Conservation (phyloP, 108 stramenopile species). For the Nitzschia palea region DNA sequence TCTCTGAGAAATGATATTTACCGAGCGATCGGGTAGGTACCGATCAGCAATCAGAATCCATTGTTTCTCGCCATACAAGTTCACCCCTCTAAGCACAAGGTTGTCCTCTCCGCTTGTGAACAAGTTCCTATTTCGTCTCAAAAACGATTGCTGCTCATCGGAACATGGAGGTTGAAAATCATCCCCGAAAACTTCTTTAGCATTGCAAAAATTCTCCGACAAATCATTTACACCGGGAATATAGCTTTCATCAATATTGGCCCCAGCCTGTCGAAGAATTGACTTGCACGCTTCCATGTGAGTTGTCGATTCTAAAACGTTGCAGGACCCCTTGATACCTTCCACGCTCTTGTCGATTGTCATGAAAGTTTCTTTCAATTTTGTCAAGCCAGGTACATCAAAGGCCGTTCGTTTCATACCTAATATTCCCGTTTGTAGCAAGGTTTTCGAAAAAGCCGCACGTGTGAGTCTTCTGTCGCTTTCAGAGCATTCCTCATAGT, state of each 20-base stretch:
- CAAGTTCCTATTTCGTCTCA: conserved; percentile 62
- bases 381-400: conserved; percentile 65
- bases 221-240: conserved; percentile 59
- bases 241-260: conserved; percentile 44
- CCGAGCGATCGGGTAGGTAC: conserved; percentile 75
- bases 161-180: conserved; percentile 50
- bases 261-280: conserved; percentile 62
- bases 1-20: conserved; percentile 77
- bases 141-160: conserved; percentile 44
- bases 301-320: conserved; percentile 29
- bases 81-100: conserved; percentile 49
- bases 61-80: conserved; percentile 87
- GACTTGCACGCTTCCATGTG: conserved; percentile 68
- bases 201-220: conserved; percentile 52
- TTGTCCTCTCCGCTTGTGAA: conserved; percentile 86
- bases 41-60: conserved; percentile 85
- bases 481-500: not conserved
- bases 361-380: conserved; percentile 70
- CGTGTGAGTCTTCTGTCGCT: conserved; percentile 65
- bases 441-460: conserved; percentile 56
- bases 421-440: conserved; percentile 36
- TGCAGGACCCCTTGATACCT: conserved; percentile 38
- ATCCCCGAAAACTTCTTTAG: conserved; percentile 59
- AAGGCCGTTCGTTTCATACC: conserved; percentile 58
- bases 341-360: conserved; percentile 75